Conservation (phyloP, 345 rosid species). For the Pistacia vera region DNA sequence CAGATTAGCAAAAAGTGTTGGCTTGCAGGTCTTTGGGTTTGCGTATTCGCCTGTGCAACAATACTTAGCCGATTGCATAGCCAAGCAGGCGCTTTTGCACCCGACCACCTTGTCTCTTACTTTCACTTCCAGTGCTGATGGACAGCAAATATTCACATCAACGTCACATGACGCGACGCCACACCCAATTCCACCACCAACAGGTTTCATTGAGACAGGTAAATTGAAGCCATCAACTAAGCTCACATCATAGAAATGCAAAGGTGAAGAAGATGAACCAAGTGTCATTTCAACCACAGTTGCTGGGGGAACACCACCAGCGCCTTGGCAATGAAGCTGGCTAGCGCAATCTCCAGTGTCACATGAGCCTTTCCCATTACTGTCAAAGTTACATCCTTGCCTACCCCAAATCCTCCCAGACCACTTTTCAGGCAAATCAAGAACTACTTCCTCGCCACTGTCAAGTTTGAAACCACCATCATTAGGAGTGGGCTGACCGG, state of each 20-base stretch:
- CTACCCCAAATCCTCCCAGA: constrained; percentile 86
- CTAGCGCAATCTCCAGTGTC: constrained; percentile 74
- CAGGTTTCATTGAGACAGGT: constrained; percentile 85
- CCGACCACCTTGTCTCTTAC: constrained; percentile 66
- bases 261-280: constrained; percentile 61
- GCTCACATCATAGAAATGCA: constrained; percentile 96
- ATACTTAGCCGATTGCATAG: constrained; percentile 85
- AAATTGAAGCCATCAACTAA: constrained; percentile 90
- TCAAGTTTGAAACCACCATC: constrained; percentile 71
- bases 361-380: constrained; percentile 68
- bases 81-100: constrained; percentile 94
- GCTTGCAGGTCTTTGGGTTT: constrained; percentile 76
- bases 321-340: constrained; percentile 60
- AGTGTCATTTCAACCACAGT: constrained; percentile 92
- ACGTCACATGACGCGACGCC: constrained; percentile 86
- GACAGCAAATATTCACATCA: constrained; percentile 82
- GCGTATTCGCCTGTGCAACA: constrained; percentile 85
- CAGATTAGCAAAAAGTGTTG: constrained; percentile 74
- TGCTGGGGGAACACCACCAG: constrained; percentile 75
- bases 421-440: constrained; percentile 79
- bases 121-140: constrained; percentile 81
- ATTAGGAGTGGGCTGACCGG: constrained; percentile 56
- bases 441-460: constrained; percentile 63
- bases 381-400: constrained; percentile 73
- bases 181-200: constrained; percentile 88